phyloP scores from a whole-genome alignment of 139 green algal species.

The Astrephomene gubernaculifera region DNA sequence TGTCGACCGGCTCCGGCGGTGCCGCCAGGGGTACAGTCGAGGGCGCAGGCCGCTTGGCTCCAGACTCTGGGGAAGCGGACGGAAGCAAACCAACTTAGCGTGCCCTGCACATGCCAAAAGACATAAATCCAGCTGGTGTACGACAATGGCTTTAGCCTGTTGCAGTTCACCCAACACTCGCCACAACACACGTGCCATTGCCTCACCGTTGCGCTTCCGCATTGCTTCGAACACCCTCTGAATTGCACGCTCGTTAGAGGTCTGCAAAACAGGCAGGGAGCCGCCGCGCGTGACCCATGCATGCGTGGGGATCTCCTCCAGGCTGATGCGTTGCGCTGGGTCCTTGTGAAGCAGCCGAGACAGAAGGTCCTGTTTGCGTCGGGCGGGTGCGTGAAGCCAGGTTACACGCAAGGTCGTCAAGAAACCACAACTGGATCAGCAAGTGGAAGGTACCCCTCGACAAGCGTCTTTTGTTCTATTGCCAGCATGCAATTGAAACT shows the following conservation, averaged over 20 bases:
- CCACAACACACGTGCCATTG: neutral
- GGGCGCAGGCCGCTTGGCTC: neutral
- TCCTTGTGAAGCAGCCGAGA: constrained; percentile 80
- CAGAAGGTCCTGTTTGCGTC: constrained; percentile 73
- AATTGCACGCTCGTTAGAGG: constrained; percentile 38
- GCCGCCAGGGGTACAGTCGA: constrained; percentile 29
- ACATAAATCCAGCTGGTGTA: too few relatives aligned
- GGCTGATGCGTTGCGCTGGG: constrained; percentile 71
- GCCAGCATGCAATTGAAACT: too few relatives aligned
- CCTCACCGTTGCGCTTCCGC: constrained; percentile 44
- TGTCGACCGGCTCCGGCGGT: constrained; percentile 35
- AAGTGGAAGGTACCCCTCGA: too few relatives aligned
- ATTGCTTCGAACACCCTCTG: constrained; percentile 41
- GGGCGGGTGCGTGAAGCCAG: too few relatives aligned
- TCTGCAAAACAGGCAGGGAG: constrained; percentile 44
- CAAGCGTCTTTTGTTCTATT: too few relatives aligned
- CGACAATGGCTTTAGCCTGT: too few relatives aligned
- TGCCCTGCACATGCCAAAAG: too few relatives aligned
- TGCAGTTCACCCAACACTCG: too few relatives aligned
- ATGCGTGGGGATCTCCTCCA: constrained; percentile 51
- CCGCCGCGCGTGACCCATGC: constrained; percentile 46
- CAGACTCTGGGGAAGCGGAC: constrained; percentile 3
- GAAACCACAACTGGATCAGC: neutral
- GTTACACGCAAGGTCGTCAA: neutral
- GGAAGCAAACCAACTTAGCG: neutral